Percentiles rank a stretch among this genome's conserved stretches.
Conservation (phyloP, 805 yeast species). For the Zygotorulaspora sp. region DNA sequence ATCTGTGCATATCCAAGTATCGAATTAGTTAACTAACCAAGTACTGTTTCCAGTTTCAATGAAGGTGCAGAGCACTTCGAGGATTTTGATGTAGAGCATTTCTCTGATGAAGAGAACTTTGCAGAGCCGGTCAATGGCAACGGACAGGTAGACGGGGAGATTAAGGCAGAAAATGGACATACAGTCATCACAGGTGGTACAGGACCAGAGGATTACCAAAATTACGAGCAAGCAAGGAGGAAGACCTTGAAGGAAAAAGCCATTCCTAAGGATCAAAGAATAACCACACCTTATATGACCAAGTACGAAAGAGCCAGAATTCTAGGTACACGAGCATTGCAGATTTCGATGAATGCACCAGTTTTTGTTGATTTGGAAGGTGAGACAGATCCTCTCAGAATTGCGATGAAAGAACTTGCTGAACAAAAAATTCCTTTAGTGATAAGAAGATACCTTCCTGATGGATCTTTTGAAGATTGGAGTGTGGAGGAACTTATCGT, state of each 20-base stretch:
- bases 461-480: slow-evolving; percentile 97
- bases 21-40: slow-evolving; percentile 6
- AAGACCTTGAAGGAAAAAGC: slow-evolving; percentile 77
- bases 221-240: slow-evolving; percentile 40
- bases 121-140: slow-evolving; percentile 34
- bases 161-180: slow-evolving; percentile 59
- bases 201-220: slow-evolving; percentile 50
- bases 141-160: slow-evolving; percentile 35
- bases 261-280: slow-evolving; percentile 80
- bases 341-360: slow-evolving; percentile 97
- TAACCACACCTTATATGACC: slow-evolving; percentile 98
- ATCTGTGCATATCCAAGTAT: too few relatives aligned
- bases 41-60: slow-evolving; percentile 44
- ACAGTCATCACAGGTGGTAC: slow-evolving; percentile 67
- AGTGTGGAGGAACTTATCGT: slow-evolving; percentile 96
- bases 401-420: slow-evolving; percentile 93
- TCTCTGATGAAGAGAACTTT: slow-evolving; percentile 63
- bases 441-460: slow-evolving; percentile 93
- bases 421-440: slow-evolving; percentile 94
- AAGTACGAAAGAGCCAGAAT: slow-evolving; percentile 97
- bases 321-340: slow-evolving; percentile 94
- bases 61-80: slow-evolving; percentile 66
- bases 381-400: slow-evolving; percentile 97
- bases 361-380: slow-evolving; percentile 97
- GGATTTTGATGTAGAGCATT: slow-evolving; percentile 82